Base-by-base conservation (phyloP, 257 asterid species). In the Dorcoceras hygrometricum region DNA sequence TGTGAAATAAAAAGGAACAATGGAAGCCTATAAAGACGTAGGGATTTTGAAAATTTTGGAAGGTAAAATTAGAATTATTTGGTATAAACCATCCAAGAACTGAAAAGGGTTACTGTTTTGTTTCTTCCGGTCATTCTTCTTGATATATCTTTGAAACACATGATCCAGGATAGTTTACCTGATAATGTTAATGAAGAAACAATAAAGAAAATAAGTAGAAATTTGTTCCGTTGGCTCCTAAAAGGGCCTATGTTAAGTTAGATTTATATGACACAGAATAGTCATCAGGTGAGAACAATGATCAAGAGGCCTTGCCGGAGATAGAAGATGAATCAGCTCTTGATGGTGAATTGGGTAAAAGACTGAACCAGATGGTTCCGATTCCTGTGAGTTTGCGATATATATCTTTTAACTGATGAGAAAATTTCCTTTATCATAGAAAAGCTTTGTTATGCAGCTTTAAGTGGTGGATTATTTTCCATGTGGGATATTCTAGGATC, bases 291-390 rank as follows among this genome's bases (percentile, higher is more conserved):
- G 69, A 59, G 62, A 65, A 23, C n/a, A 68, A 56, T 31, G 72
- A 76, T 62, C 81, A 31, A 72, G 70, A 46, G 54, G 14, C 39
- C 59, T 72, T 71, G 59, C 96, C 92, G 2, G 89, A 84, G 83
- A 84, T 85, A 72, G 96, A 83, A 78, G 77, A 78, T 77, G 96
- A 89, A 58, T 84, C 87, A 59, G 81, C 69, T 79, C 81, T 89
- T 78, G 96, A 89, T 79, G 94, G 95, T 71, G 96, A 89, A 74
- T 74, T 91, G 64, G 98, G 95, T 31, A 89, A 78, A 76, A 78
- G 98, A 77, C 73, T 87, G 78, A 84, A 79, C 76, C 90, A 89
- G 71, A 81, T 91, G 92, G 80, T 78, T 62, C 78, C 98, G 3
- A 75, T 87, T 62, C 88, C 96, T 71, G 98, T 91, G 83, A 77